phyloP scores from a whole-genome alignment of 78 protist species.

The Monosiga brevicollis region DNA sequence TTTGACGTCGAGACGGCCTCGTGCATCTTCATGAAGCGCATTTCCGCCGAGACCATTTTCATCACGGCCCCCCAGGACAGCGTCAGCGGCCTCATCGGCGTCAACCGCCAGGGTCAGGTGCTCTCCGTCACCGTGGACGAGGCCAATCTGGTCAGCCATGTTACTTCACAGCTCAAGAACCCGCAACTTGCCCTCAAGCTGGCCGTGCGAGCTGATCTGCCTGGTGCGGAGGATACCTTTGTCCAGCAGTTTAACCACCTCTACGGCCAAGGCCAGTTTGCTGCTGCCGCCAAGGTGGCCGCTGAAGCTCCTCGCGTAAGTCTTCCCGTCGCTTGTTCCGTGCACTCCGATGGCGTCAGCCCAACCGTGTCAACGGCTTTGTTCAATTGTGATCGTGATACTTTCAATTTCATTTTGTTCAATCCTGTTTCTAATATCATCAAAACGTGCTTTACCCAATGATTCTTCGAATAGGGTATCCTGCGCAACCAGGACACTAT shows the following conservation, averaged over 20 bases:
- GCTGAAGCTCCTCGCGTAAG: constrained; percentile 85
- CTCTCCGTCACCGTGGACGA: constrained; percentile 76
- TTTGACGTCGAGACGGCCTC: constrained; percentile 81
- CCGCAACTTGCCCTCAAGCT: constrained; percentile 72
- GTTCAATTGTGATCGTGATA: no score
- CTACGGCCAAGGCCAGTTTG: constrained; percentile 47
- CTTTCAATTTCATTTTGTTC: constrained; percentile 6
- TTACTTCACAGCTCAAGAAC: constrained; percentile 60
- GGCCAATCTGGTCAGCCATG: constrained; percentile 74
- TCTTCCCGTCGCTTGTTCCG: no score
- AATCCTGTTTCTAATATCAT: neutral
- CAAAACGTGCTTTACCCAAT: no score
- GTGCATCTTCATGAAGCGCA: constrained; percentile 76
- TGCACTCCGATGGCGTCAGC: no score
- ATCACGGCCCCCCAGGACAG: constrained; percentile 59
- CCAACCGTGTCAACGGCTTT: no score
- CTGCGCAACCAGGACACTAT: constrained; percentile 89
- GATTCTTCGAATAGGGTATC: no score
- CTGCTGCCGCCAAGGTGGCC: constrained; percentile 89
- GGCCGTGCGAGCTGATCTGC: constrained; percentile 81
- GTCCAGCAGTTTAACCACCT: constrained; percentile 65
- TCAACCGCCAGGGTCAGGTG: constrained; percentile 81
- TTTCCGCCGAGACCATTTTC: constrained; percentile 79
- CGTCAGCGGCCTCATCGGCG: constrained; percentile 80
- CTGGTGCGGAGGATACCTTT: constrained; percentile 90